Base-by-base conservation (phyloP, 2,329 filamentous ascomycete species). In the Colletotrichum sp. region DNA sequence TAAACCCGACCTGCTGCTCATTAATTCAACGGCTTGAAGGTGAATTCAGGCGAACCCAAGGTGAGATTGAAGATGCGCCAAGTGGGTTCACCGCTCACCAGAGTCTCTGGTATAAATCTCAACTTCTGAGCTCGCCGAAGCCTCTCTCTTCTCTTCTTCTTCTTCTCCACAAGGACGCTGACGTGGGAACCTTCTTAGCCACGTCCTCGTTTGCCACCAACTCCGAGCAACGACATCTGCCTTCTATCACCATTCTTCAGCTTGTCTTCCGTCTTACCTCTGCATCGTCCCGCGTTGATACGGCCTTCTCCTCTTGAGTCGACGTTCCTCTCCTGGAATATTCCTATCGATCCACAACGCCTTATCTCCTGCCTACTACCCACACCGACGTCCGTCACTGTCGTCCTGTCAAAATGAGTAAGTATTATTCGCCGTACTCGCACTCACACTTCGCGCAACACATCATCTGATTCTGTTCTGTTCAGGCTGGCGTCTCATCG, bases 331-430 rank as follows among this genome's bases (percentile, higher is more conserved):
- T 26, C 24, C 5, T 43, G 5, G 16, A 5, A 43, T 12, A 43
- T 2, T 43, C 3, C 39, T n/a, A 2, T 43, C 18, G 0, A 2
- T n/a, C 39, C 2, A 2, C 18, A 3, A 43, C 39, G 1, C 16
- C 2, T n/a, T 5, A 1, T 43, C 18, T 39, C 16, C 18, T 43
- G 16, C 18, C 0, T 43, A 0, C 39, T 43, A 0, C 5, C 2
- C 39, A 43, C 39, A 0, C 5, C 39, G 9, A 43, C 39, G 39
- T 43, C 3, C 18, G 2, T 6, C 39, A n/a, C 18, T 43, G 39
- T 43, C 18, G 5, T 43, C 5, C 39, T 43, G 18, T n/a, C 39
- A n/a, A 48, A 2, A 48, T 52, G n/a, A 52, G 43, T 52, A 13
- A 52, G 43, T 21, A 21, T 13, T 13, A 52, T 21, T 21, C 43